Evolutionary conservation across 2,329 filamentous ascomycete species (phyloP).

Genomic region (Phialophora verrucosa): DNA sequence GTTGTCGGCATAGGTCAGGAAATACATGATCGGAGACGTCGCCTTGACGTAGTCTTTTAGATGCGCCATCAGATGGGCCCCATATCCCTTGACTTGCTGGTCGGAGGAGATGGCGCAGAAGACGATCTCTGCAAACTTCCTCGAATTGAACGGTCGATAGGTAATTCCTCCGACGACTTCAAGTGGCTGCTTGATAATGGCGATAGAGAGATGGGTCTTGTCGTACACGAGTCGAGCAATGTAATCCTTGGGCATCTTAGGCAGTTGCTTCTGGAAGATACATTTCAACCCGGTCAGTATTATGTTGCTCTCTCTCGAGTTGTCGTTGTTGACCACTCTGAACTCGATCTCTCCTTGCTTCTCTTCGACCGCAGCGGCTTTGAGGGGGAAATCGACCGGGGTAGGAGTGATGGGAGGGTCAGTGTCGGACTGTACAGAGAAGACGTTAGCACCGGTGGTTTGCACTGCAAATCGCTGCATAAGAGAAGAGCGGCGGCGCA

Average conservation of each 20-base stretch:
- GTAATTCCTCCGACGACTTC: slow-evolving; percentile 96
- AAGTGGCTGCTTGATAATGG: slow-evolving; percentile 94
- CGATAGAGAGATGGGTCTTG: slow-evolving; percentile 92
- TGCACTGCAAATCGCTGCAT: slow-evolving; percentile 4
- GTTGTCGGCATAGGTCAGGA: slow-evolving; percentile 97
- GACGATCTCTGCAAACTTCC: slow-evolving; percentile 95
- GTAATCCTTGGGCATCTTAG: slow-evolving; percentile 99
- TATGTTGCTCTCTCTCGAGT: slow-evolving; percentile 82
- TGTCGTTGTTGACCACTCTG: slow-evolving; percentile 96
- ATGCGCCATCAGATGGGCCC: slow-evolving; percentile 96
- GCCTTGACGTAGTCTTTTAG: slow-evolving; percentile 98
- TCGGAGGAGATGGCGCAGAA: slow-evolving; percentile 98
- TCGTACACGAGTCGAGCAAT: slow-evolving; percentile 98
- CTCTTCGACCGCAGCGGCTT: slow-evolving; percentile 92
- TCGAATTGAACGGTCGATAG: slow-evolving; percentile 89
- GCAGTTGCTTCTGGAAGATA: slow-evolving; percentile 97
- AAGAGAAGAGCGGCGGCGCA: not conserved
- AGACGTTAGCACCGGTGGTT: slow-evolving; percentile 18
- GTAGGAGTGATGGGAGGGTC: slow-evolving; percentile 62
- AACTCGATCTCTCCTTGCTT: slow-evolving; percentile 95
- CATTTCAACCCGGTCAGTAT: slow-evolving; percentile 95
- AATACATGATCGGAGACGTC: slow-evolving; percentile 96
- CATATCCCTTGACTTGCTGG: slow-evolving; percentile 98
- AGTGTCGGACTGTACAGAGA: slow-evolving; percentile 35
- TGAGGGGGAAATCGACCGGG: slow-evolving; percentile 86